Conservation (phyloP, 176 grass and related monocot genomes). For the Calamus simplicifolius region DNA sequence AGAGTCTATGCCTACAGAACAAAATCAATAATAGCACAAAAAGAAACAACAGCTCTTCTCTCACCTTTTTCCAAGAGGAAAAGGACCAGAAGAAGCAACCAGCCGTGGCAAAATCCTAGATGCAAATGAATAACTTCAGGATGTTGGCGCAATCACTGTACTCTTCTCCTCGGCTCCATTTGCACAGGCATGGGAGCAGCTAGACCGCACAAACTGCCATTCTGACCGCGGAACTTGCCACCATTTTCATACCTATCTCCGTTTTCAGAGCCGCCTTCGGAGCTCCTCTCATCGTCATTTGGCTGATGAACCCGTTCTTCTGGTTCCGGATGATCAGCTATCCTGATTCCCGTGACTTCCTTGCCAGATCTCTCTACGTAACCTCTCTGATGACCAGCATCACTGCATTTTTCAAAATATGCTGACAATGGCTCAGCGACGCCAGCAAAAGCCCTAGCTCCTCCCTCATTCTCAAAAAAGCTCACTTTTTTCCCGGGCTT, state of each 20-base stretch:
- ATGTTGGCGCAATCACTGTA: background rate
- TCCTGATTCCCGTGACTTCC: conserved; percentile 23
- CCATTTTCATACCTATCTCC: conserved; percentile 8
- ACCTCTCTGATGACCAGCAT: background rate
- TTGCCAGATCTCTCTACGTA: conserved; percentile 1
- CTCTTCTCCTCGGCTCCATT: conserved; percentile 49
- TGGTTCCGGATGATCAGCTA: conserved; percentile 9
- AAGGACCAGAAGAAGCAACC: too few relatives aligned
- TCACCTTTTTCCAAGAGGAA: too few relatives aligned
- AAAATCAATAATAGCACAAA: too few relatives aligned
- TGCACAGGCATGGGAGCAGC: conserved; percentile 52
- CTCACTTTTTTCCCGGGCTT: conserved; percentile 33
- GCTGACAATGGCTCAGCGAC: conserved; percentile 8
- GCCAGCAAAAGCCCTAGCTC: conserved; percentile 7
- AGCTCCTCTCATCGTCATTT: conserved; percentile 22
- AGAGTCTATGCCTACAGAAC: too few relatives aligned
- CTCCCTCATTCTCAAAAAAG: conserved; percentile 26
- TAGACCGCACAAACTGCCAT: conserved; percentile 26
- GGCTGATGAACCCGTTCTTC: conserved; percentile 4
- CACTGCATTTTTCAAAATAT: conserved; percentile 24
- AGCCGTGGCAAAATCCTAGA: too few relatives aligned
- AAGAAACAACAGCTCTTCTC: too few relatives aligned
- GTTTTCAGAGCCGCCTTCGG: conserved; percentile 29
- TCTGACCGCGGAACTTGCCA: background rate
- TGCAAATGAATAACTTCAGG: too few relatives aligned